Base-by-base conservation (phyloP, 2,329 filamentous ascomycete species). In the Harringtonia aguacate region DNA sequence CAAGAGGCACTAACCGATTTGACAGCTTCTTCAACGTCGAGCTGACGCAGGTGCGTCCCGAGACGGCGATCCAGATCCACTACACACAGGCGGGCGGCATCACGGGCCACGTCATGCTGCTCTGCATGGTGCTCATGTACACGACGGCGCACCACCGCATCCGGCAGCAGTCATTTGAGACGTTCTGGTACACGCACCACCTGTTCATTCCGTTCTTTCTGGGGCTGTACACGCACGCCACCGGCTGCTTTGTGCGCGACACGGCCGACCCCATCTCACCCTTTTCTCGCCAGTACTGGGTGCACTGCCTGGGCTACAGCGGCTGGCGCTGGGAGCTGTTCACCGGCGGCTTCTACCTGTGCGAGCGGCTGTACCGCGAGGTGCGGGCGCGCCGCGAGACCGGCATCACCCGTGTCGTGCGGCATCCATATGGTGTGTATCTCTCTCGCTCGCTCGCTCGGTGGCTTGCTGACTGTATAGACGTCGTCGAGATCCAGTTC, bases 91-190 rank as follows among this genome's bases (percentile, higher is more conserved):
- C 88, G 40, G 89, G 87, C 56, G 92, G 92, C 48, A 84, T 97
- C 50, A 98, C 92, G 3, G 92, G 92, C 8, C 92, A 98, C 63
- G 76, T 95, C 50, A 98, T 98, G 92, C 76, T 97, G 22, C 72
- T 98, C n/a, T 97, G 89, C 73, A 98, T 98, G 92, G 69, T 98
- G 50, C 68, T 98, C 50, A 98, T 98, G 74, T 98, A 94, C 67
- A 98, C 92, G 2, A 95, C 89, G 0, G 84, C 92, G 3, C 92
- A 98, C 59, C 76, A 84, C 55, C 84, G 86, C 53, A 97, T 98
- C 52, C 84, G 92, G 44, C 90, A 97, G 61, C 92, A 98, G 61
- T 94, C 87, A 0, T 98, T 89, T 59, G 92, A 98, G 67, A 94
- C 90, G 0, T 98, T 98, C 62, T 98, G 92, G 92, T 98, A 98